These are phyloP conservation scores for Xylaria nigripes DNA, from an alignment of 495 filamentous ascomycete genomes.

Conservation along the genomic window DNA sequence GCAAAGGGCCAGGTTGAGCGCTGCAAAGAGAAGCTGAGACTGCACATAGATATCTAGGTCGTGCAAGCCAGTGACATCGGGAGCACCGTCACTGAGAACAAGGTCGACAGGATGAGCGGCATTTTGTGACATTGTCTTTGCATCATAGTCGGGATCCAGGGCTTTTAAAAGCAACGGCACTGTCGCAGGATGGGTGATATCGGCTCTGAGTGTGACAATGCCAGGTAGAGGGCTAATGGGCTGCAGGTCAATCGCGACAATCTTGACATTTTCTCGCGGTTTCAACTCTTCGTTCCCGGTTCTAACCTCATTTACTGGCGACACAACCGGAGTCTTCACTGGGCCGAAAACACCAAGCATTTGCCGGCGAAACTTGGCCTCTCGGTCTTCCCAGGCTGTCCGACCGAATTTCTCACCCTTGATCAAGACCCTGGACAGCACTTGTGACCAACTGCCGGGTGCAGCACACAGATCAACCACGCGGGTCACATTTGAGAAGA, in stretches of 20 bases:
- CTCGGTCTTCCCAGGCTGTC: conserved; percentile 74
- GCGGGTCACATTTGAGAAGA: conserved; percentile 78
- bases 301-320: conserved; percentile 17
- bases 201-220: conserved; percentile 82
- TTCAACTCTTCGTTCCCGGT: conserved; percentile 25
- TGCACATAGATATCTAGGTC: conserved; percentile 98
- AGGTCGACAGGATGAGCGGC: conserved; percentile 71
- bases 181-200: conserved; percentile 95
- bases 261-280: conserved; percentile 72
- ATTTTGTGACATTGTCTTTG: conserved; percentile 40
- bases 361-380: conserved; percentile 50
- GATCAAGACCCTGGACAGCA: conserved; percentile 84
- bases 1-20: conserved; percentile 83
- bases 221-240: conserved; percentile 90
- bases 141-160: conserved; percentile 65
- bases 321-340: conserved; percentile 13
- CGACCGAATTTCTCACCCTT: conserved; percentile 85
- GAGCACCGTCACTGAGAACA: conserved; percentile 89
- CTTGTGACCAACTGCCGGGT: conserved; percentile 93
- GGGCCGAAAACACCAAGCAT: conserved; percentile 39
- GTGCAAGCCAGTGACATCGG: conserved; percentile 92
- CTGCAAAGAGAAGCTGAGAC: conserved; percentile 86
- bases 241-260: conserved; percentile 90
- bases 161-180: conserved; percentile 80
- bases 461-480: conserved; percentile 96